Evolutionary conservation across 1,139 yeast species (phyloP).

Genomic region (Spencermartinsiella ligniputridi): DNA sequence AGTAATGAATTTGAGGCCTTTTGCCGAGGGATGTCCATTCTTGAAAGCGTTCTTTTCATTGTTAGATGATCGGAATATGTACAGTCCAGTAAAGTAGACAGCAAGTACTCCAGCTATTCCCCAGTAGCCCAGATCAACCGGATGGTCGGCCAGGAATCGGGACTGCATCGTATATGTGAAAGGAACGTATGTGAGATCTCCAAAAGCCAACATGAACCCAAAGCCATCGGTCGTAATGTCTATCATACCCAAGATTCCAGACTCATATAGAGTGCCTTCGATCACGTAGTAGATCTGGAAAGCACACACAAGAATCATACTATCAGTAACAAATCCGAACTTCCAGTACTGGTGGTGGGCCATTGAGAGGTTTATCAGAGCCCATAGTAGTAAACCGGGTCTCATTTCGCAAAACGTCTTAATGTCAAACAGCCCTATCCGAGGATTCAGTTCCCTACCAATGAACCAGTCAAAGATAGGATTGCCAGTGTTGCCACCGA

Average conservation of each 20-base stretch:
- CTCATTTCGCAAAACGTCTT: constrained; percentile 90
- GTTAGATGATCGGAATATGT: constrained; percentile 79
- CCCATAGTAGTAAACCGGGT: constrained; percentile 91
- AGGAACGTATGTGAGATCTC: constrained; percentile 92
- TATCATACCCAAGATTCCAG: constrained; percentile 87
- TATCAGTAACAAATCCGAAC: constrained; percentile 61
- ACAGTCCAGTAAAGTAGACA: constrained; percentile 60
- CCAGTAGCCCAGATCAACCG: constrained; percentile 50
- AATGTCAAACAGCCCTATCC: constrained; percentile 80
- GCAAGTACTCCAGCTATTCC: constrained; percentile 38
- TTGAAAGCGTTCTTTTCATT: constrained; percentile 81
- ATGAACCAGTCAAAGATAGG: constrained; percentile 88
- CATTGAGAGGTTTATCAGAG: constrained; percentile 71
- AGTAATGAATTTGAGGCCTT: constrained; percentile 59
- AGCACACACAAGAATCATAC: constrained; percentile 61
- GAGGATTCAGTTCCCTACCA: constrained; percentile 93
- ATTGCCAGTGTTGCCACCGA: constrained; percentile 82
- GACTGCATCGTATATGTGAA: constrained; percentile 86
- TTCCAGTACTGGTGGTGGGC: constrained; percentile 72
- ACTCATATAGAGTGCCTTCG: constrained; percentile 91
- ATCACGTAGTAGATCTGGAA: constrained; percentile 79
- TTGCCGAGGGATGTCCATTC: constrained; percentile 62
- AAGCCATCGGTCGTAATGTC: constrained; percentile 95
- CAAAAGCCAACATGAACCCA: constrained; percentile 93
- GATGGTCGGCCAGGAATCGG: constrained; percentile 68